Evolutionary conservation across 805 yeast genomes (phyloP).

Genomic region (Pichia deserticola): DNA sequence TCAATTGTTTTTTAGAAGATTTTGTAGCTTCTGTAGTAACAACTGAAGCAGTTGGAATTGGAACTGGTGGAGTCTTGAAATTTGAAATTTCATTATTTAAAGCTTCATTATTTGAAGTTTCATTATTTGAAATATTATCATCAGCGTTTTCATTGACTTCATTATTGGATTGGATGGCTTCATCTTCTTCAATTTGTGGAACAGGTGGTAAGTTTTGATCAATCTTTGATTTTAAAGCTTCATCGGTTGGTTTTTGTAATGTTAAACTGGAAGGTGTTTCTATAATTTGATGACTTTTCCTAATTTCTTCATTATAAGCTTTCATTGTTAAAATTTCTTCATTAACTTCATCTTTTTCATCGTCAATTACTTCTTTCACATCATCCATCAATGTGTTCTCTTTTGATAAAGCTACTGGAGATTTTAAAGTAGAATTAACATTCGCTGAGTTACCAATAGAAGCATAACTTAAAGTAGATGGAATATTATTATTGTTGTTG

Average conservation of each 20-base stretch:
- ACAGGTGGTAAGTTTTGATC: conserved; percentile 7
- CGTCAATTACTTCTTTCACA: background rate
- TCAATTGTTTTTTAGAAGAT: conserved; percentile 26
- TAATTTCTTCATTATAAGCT: background rate
- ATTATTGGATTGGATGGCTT: background rate
- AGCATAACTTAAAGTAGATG: background rate
- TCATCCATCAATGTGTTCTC: background rate
- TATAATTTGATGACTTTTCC: background rate
- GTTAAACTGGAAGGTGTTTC: background rate
- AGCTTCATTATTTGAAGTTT: background rate
- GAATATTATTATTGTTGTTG: background rate
- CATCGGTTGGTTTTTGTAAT: background rate
- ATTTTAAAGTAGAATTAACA: background rate
- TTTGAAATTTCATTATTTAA: background rate
- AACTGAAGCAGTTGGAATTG: conserved; percentile 7
- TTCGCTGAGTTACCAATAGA: background rate
- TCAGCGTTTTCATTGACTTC: background rate
- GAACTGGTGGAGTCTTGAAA: background rate
- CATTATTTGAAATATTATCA: too few species aligned
- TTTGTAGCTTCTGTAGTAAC: conserved; percentile 1
- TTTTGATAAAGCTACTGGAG: conserved; percentile 4
- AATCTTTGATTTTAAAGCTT: background rate
- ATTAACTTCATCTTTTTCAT: conserved; percentile 6
- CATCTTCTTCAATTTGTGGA: background rate
- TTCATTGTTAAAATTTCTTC: background rate